Base-by-base conservation (phyloP, 257 asterid genomes). In the Jacaranda mimosifolia region DNA sequence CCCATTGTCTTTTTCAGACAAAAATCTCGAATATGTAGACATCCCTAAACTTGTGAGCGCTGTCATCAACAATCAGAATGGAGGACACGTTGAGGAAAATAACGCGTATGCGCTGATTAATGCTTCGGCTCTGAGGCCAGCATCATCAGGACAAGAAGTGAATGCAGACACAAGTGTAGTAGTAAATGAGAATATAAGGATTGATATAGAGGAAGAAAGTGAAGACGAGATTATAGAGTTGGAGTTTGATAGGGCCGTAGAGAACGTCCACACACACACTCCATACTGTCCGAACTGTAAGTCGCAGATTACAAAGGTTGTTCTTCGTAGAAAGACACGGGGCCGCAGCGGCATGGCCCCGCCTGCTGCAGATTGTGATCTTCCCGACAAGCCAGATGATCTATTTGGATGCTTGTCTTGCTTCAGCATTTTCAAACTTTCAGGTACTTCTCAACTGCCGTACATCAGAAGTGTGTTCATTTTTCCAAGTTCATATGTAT, bases 251-350 rank as follows among this genome's bases (percentile, higher is more conserved):
- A 81, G 81, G 58, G 89, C 92, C 4, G 80, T 73, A 0, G 84
- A 85, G 66, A 91, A 79, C 70, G 64, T 84, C 42, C 93, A 90
- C 10, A 87, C 89, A 14, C 96, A 90, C 80, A 59, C 85, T 66
- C 81, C 88, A 55, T 77, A 83, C 38, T 90, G 97, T 42, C 97
- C 97, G 3, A 85, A 92, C 1, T 92, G 97, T 32, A 85, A 49
- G 3, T 78, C 65, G 5, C 84, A 70, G 38, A 87, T 92, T 8
- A 87, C 96, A 0, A 92, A 84, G 75, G 97, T 92, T 19, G 57
- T 87, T 69, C 91, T 92, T 21, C 88, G 93, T 26, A 74, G 94
- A 69, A 87, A 66, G 73, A 87, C 69, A 87, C 48, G 59, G 32
- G 2, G 1, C 32, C 32, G 1, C 32, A 2, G 32, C n/a, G n/a